Evolutionary conservation across 2,329 filamentous ascomycete genomes (phyloP), one percentile per base, ranked within the genome.

Genomic region (Teratosphaeria epicoccoides): DNA sequence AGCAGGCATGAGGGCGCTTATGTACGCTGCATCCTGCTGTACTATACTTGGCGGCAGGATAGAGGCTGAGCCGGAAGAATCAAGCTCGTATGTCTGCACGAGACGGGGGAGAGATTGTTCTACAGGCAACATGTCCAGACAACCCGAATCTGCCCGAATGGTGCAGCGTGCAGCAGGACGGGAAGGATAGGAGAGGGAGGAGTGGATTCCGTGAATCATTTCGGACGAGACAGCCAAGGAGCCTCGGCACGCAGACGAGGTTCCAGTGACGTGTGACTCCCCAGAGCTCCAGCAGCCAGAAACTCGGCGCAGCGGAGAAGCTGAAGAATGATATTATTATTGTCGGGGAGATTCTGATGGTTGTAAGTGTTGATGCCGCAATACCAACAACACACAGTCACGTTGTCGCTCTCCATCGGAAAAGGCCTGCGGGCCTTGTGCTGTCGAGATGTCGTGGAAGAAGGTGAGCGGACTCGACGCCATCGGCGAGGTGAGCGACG

Each of bases 381-480:
- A 29, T 14, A 14, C 11, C 28, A 7, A 43, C 40, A 23, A 43
- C 43, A 24, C 43, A 46, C 12, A n/a, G 43, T 46, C 28, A 26
- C 46, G 25, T 26, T 47, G 26, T 47, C 17, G 49, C 23, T 17
- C 23, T 23, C 11, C 1, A 14, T 12, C 25, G 22, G 43, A 44
- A n/a, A 24, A 50, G 49, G 49, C 49, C 49, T 50, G 26, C 49
- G 49, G 49, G 49, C 49, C 49, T 46, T 12, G 29, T 24, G 17
- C 24, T 22, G 22, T 48, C 61, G 59, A 50, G 52, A 63, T 63
- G 61, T 63, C 61, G 59, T 63, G 61, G 61, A 63, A 63, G 60
- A 61, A 61, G 59, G 59, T 61, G 37, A 55, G 61, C 51, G 24
- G 14, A 14, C n/a, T 12, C 11, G 47, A 46, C 11, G 43, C 33